phyloP scores from a whole-genome alignment of 75 land plant genomes.

The Isoetes taiwanensis region DNA sequence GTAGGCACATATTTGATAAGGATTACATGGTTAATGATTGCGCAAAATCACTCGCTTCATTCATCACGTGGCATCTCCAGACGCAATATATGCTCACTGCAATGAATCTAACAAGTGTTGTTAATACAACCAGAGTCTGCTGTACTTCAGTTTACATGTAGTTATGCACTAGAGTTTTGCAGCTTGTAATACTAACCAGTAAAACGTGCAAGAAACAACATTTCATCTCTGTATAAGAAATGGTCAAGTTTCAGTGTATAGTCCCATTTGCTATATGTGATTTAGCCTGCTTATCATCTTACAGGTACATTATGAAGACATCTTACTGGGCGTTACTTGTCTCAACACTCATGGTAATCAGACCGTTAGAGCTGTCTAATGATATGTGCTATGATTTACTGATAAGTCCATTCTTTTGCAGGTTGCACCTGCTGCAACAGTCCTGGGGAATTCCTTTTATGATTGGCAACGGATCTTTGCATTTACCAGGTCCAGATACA shows the following conservation, averaged over 20 bases:
- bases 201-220: not conserved
- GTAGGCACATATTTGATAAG: too few relatives aligned
- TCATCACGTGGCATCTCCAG: too few relatives aligned
- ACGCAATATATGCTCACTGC: too few relatives aligned
- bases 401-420: conserved; percentile 5
- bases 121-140: not conserved
- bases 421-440: conserved; percentile 72
- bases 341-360: conserved; percentile 16
- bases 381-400: not conserved
- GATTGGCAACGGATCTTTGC: conserved; percentile 82
- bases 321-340: conserved; percentile 18
- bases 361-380: not conserved
- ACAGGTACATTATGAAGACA: conserved; percentile 14
- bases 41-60: too few relatives aligned
- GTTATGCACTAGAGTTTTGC: conserved; percentile 13
- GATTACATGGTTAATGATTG: too few relatives aligned
- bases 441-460: conserved; percentile 54
- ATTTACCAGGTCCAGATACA: conserved; percentile 35
- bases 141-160: conserved; percentile 9
- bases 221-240: not conserved
- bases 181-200: conserved; percentile 13
- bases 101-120: too few relatives aligned
- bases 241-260: not conserved
- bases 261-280: not conserved
- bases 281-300: not conserved